Base-by-base conservation (phyloP, 1,284 basidiomycete genomes). In the Austropuccinia psidii region DNA sequence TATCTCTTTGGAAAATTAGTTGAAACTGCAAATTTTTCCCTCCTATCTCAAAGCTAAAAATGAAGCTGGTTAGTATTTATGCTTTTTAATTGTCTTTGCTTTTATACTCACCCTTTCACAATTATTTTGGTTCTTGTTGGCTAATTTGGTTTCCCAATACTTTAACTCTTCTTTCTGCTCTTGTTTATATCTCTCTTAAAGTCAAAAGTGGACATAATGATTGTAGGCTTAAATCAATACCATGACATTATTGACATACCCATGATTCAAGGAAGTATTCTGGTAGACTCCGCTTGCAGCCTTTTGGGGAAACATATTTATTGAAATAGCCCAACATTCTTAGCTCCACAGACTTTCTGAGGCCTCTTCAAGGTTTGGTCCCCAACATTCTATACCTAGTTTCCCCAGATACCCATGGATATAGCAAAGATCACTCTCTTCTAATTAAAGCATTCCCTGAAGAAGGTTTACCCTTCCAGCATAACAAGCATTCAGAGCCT, bases 161-260 rank as follows among this genome's bases (percentile, higher is more conserved):
- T 62, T 62, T 29, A 37, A 37, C 4, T 17, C 17, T 29, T 62
- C 60, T 39, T 62, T 68, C 37, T 19, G 17, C 45, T 68, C 66
- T 17, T 37, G 24, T 31, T 68, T 54, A 52, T 54, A 68, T n/a
- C 45, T 68, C 8, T 43, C 9, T n/a, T 31, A 24, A 7, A 47
- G 2, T 1, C 15, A 13, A n/a, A 43, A 69, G n/a, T 69, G 66
- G 13, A 58, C 54, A 17, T 33, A 69, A 13, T 69, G 66, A 31
- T 69, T 69, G 31, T 69, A 69, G 1, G 66, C 52, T 35, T 31
- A 21, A 19, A 45, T 45, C 13, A 62, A 29, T 1, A 45, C 29
- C 27, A 27, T 24, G 7, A 29, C 47, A 9, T 5, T 6, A 2
- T 7, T 43, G 5, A 45, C 15, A 37, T 27, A 31, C 24, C 35